Evolutionary conservation across 176 grass and related monocot genomes (phyloP), one percentile per base, ranked within the genome.

Genomic region (Carex cristatella): DNA sequence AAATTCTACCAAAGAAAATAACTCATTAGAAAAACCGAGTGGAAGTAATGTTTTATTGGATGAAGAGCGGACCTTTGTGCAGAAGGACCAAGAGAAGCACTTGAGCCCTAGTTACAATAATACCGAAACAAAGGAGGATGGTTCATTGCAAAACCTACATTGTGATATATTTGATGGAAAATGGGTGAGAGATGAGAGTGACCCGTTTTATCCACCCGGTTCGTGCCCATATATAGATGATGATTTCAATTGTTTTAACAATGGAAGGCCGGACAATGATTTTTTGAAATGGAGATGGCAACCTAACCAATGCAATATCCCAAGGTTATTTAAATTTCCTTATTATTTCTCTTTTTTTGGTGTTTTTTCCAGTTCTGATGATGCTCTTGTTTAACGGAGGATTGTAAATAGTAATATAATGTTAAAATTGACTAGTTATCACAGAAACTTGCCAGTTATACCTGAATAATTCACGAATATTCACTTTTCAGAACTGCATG

Each of bases 161-260:
- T 95, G 93, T 62, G 91, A 98, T 63, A 83, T 95, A 83, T 95
- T 91, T 79, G 70, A 64, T 72, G 93, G 96, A 7, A 66, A 86
- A 46, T 99, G 96, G 96, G 93, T 94, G 81, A 89, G 85, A 86
- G 96, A 95, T 77, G 93, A 94, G 28, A 80, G 82, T 60, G 70
- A 84, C 11, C 87, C 89, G 2, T 66, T 79, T 74, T 95, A 90
- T 84, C 88, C 87, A 78, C 86, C 93, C 10, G 84, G 30, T 63
- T 98, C 92, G 13, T 98, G 92, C 76, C 55, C 86, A 0, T 86
- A 85, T 84, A 86, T 93, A 27, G 92, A 94, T 85, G 87, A 83
- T 55, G 96, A 92, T 86, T 99, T 92, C 88, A 92, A 95, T 86
- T 99, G 93, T 86, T 87, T 92, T 86, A 95, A 92, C 80, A 95